Percentiles rank a stretch among this genome's conserved stretches.
These are phyloP conservation scores for Annulohypoxylon maeteangense DNA, from an alignment of 495 filamentous ascomycete species.

Conservation along the genomic window DNA sequence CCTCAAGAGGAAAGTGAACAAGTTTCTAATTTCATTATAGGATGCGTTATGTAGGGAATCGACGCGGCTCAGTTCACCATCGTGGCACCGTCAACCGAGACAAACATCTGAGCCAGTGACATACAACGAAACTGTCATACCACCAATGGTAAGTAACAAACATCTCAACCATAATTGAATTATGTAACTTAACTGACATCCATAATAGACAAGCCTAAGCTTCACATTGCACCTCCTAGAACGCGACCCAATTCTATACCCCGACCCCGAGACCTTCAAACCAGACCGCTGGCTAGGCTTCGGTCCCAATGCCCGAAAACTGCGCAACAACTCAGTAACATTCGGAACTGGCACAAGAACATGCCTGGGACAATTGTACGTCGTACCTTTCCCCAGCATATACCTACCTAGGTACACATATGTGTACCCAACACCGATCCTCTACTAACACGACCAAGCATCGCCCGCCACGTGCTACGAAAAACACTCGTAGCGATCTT, in stretches of 20 bases:
- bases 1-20: too few species aligned
- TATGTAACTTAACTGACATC: not conserved
- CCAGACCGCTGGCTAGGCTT: not conserved
- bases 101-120: not conserved
- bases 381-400: too few species aligned
- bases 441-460: not conserved
- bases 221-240: not conserved
- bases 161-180: not conserved
- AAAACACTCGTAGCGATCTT: slow-evolving; percentile 1
- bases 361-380: slow-evolving; percentile 7
- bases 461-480: not conserved
- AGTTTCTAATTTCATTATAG: not conserved
- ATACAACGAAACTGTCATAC: not conserved
- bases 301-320: not conserved
- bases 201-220: not conserved
- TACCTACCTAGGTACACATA: too few species aligned
- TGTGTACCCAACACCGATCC: not conserved
- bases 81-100: slow-evolving; percentile 7
- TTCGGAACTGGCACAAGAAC: slow-evolving; percentile 1
- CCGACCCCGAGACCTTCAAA: not conserved
- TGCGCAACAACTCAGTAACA: slow-evolving; percentile 7
- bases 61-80: slow-evolving; percentile 2
- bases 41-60: slow-evolving; percentile 3
- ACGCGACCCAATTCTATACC: slow-evolving; percentile 1
- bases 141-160: slow-evolving; percentile 2